Conservation (phyloP, 2,329 filamentous ascomycete species). For the Botrytis byssoidea region DNA sequence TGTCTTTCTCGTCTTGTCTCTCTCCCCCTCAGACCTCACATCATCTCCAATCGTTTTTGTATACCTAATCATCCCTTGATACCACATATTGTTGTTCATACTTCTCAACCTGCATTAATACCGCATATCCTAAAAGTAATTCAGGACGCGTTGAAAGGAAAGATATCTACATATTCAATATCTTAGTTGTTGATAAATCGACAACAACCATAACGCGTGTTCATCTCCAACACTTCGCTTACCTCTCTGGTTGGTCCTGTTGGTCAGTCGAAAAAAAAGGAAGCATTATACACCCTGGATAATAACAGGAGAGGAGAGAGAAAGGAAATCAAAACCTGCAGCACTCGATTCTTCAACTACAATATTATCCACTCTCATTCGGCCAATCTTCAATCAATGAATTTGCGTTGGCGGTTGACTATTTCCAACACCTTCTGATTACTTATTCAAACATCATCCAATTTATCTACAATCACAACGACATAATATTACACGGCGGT, state of each 20-base stretch:
- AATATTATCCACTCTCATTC: slow-evolving; percentile 16
- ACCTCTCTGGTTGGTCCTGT: slow-evolving; percentile 7
- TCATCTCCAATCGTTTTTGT: slow-evolving; percentile 2
- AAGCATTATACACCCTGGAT: slow-evolving; percentile 10
- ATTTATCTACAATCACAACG: slow-evolving; percentile 4
- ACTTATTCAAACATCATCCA: neutral
- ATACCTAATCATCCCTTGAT: neutral
- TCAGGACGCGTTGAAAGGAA: neutral
- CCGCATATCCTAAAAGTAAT: neutral
- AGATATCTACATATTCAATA: neutral
- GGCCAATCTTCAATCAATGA: slow-evolving; percentile 6
- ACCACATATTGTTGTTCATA: neutral
- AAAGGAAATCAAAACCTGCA: neutral
- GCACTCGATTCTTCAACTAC: neutral
- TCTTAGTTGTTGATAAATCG: neutral
- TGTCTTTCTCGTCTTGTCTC: neutral
- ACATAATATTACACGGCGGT: neutral
- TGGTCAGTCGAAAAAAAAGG: slow-evolving; percentile 11
- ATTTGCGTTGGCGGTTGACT: neutral
- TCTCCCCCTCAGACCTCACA: neutral
- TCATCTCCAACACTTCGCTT: slow-evolving; percentile 11
- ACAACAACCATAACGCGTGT: slow-evolving; percentile 10
- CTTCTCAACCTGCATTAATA: neutral
- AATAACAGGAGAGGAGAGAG: neutral
- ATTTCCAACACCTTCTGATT: slow-evolving; percentile 6